phyloP scores from a whole-genome alignment of 164 flowering plant genomes.

The Nymphaea colorata region DNA sequence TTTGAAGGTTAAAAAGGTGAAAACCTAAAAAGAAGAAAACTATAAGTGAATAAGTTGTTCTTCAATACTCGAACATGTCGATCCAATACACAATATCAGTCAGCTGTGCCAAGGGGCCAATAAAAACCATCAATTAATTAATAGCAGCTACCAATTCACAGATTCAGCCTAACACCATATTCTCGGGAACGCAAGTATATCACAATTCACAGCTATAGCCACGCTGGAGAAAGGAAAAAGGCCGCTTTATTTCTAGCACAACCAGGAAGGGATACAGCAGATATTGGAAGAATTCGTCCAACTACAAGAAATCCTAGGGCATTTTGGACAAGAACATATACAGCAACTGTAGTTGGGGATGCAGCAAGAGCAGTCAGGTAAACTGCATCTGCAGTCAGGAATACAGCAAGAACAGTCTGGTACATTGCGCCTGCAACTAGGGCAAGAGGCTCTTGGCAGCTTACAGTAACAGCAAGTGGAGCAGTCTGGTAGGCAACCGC shows the following conservation, averaged over 20 bases:
- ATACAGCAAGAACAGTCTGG: not conserved
- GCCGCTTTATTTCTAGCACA: not conserved
- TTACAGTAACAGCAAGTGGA: not conserved
- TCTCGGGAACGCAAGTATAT: too few relatives aligned
- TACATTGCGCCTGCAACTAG: not conserved
- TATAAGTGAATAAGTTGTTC: too few relatives aligned
- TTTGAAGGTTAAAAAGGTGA: too few relatives aligned
- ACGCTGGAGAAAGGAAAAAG: not conserved
- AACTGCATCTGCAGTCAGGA: not conserved
- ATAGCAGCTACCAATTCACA: too few relatives aligned
- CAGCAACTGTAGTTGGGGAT: not conserved
- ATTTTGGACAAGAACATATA: not conserved
- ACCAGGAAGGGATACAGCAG: not conserved
- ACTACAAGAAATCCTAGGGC: not conserved
- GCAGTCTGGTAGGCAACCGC: not conserved
- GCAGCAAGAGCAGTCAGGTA: not conserved
- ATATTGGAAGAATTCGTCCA: not conserved
- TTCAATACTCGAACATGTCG: too few relatives aligned
- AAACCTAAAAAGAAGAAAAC: too few relatives aligned
- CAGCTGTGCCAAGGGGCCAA: too few relatives aligned
- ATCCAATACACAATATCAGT: too few relatives aligned
- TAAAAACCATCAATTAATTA: too few relatives aligned
- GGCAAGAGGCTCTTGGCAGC: not conserved
- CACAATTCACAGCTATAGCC: too few relatives aligned
- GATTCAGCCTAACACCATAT: too few relatives aligned